Percentiles rank a stretch among this genome's conserved stretches.
Conservation (phyloP, 768 basidiomycete genomes). For the Auricularia cornea region DNA sequence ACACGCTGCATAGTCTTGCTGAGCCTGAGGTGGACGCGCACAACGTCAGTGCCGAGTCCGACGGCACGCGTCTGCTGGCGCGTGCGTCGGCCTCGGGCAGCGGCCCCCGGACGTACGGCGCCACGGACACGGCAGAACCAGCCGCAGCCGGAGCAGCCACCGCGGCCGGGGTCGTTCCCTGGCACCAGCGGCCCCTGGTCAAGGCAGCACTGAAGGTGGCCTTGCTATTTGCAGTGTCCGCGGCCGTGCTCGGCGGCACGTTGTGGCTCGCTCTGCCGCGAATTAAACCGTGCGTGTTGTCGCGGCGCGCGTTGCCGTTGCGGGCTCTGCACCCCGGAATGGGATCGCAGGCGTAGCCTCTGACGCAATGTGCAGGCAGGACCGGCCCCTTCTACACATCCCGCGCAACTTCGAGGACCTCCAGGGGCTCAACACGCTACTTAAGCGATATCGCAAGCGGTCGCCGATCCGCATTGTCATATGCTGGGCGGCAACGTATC, state of each 20-base stretch:
- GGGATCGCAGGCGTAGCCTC: slow-evolving; percentile 6
- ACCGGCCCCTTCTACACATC: slow-evolving; percentile 67
- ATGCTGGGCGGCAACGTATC: slow-evolving; percentile 82
- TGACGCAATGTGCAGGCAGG: slow-evolving; percentile 40
- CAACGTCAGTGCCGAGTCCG: not conserved
- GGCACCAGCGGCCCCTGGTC: slow-evolving; percentile 44
- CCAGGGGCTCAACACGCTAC: slow-evolving; percentile 71
- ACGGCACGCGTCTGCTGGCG: not conserved
- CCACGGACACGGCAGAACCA: not conserved
- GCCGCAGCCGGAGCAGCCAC: not conserved
- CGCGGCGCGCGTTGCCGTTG: slow-evolving; percentile 2
- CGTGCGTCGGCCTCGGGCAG: not conserved
- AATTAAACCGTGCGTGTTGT: slow-evolving; percentile 57
- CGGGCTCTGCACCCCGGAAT: not conserved
- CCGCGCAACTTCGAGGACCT: slow-evolving; percentile 86
- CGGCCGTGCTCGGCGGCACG: slow-evolving; percentile 59
- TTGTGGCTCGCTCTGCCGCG: slow-evolving; percentile 78
- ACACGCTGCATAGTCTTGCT: not conserved
- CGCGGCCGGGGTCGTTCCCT: not conserved
- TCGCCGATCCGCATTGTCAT: slow-evolving; percentile 79
- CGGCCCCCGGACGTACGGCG: not conserved
- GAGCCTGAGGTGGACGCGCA: not conserved
- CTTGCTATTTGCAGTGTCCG: slow-evolving; percentile 62
- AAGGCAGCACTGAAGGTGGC: slow-evolving; percentile 81
- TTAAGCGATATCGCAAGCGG: slow-evolving; percentile 88